phyloP scores from a whole-genome alignment of 2,329 filamentous ascomycete species.

The Septoria petroselini region DNA sequence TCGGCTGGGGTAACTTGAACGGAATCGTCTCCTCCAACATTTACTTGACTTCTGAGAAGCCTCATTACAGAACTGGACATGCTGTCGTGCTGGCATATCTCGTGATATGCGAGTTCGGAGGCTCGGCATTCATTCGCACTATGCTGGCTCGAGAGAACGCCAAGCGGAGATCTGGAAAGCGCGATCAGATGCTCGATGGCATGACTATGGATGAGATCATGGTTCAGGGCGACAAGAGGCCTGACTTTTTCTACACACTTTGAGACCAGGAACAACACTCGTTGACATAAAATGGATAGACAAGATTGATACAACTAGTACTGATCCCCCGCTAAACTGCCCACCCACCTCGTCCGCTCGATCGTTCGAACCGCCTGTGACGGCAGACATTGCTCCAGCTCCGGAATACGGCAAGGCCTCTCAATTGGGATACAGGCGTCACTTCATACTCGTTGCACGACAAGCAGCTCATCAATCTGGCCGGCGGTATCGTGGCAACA shows the following conservation, averaged over 20 bases:
- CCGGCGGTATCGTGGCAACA: slow-evolving; percentile 50
- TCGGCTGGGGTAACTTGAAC: slow-evolving; percentile 87
- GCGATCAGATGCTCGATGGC: slow-evolving; percentile 64
- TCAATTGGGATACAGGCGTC: slow-evolving; percentile 61
- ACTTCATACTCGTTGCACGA: slow-evolving; percentile 51
- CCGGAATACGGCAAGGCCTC: slow-evolving; percentile 62
- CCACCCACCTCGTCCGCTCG: no score
- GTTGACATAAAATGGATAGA: background rate
- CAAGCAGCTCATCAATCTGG: slow-evolving; percentile 61
- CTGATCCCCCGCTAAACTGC: no score
- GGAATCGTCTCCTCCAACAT: slow-evolving; percentile 78
- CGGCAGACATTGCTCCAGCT: slow-evolving; percentile 53
- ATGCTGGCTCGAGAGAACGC: slow-evolving; percentile 67
- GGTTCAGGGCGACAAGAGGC: slow-evolving; percentile 63
- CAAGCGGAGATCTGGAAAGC: slow-evolving; percentile 61
- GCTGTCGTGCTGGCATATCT: slow-evolving; percentile 71
- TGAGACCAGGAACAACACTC: background rate
- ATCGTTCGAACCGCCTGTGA: slow-evolving; percentile 35
- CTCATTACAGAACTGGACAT: slow-evolving; percentile 57
- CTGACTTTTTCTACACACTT: slow-evolving; percentile 31
- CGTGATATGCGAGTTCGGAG: slow-evolving; percentile 58
- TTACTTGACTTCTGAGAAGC: slow-evolving; percentile 48
- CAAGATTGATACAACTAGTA: background rate
- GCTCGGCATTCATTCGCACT: slow-evolving; percentile 62
- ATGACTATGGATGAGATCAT: slow-evolving; percentile 61